Evolutionary conservation across 2,329 filamentous ascomycete species (phyloP), one percentile per base, ranked within the genome.

Genomic region (Cryphonectria nitschkei): DNA sequence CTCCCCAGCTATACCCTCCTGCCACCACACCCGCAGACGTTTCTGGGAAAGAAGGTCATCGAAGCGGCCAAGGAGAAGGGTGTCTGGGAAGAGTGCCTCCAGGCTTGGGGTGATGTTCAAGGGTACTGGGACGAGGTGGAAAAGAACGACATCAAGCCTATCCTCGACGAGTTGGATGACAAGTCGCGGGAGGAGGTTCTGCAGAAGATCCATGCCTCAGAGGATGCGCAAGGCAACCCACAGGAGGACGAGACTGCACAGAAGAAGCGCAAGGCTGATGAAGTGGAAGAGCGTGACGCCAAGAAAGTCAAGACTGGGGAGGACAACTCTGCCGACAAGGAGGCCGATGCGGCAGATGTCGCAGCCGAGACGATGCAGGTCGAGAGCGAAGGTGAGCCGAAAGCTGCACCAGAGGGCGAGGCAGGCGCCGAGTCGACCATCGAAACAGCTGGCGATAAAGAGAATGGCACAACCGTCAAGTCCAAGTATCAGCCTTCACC

Each of bases 1-100:
- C 93, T 99, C 80, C 96, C 96, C 2, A 96, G 93, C 58, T 94
- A 98, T 81, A 94, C 93, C 70, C 93, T 99, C 75, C 83, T 99
- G 43, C 96, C 96, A 29, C 96, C 96, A 0, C 95, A 98, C 79
- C 95, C 95, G 0, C 91, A 92, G 73, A 97, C 93, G 73, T 97
- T 88, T 79, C 81, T 99, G 50, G 95, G 93, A 11, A 93, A 91
- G 81, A 93, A 94, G 78, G 84, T 97, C n/a, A 87, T 89, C n/a
- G 89, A 95, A 76, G 84, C 90, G 68, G 93, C 93, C 0, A 90
- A 92, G 78, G 89, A 93, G 79, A 88, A 92, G 67, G 90, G 89
- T 1, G 89, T 93, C 63, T 82, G 92, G 58, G 92, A 94, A 46
- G 88, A 87, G 13, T 91, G 93, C 74, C 83, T 87, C 52, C 82